Evolutionary conservation across 2,329 filamentous ascomycete species (phyloP).

Genomic region (Aspergillus sergii): DNA sequence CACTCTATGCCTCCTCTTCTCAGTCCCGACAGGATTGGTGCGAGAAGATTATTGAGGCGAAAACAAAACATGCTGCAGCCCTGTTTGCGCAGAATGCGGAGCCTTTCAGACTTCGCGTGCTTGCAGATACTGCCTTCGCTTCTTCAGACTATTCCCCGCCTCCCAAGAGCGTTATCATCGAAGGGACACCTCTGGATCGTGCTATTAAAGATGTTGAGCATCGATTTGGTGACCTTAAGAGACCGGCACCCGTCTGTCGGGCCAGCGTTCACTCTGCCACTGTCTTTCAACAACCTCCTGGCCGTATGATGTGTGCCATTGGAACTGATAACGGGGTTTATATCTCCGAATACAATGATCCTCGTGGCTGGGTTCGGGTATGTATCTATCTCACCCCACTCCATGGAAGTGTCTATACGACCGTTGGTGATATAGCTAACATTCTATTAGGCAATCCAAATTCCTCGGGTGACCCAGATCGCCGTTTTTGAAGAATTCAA

Average conservation of each 20-base stretch:
- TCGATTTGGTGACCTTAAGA: conserved; percentile 65
- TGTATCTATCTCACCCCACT: conserved; percentile 37
- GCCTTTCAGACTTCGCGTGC: conserved; percentile 86
- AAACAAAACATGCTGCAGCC: conserved; percentile 87
- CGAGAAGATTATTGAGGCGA: conserved; percentile 89
- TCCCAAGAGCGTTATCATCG: conserved; percentile 74
- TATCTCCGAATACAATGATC: conserved; percentile 83
- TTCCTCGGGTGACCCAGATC: conserved; percentile 81
- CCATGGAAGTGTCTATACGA: neutral
- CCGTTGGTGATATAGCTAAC: conserved; percentile 13
- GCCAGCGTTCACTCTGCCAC: conserved; percentile 91
- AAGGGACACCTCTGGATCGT: conserved; percentile 86
- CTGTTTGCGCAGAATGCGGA: conserved; percentile 92
- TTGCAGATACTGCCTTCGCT: conserved; percentile 84
- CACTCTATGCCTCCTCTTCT: conserved; percentile 77
- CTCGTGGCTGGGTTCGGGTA: conserved; percentile 87
- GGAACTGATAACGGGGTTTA: conserved; percentile 95
- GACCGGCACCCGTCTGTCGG: conserved; percentile 76
- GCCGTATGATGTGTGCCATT: conserved; percentile 85
- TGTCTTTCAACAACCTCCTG: conserved; percentile 77
- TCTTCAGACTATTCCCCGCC: conserved; percentile 52
- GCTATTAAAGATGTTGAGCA: conserved; percentile 87
- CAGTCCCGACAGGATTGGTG: conserved; percentile 86
- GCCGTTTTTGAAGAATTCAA: conserved; percentile 95
- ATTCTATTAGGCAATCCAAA: conserved; percentile 68